phyloP scores from a whole-genome alignment of 805 yeast species.

The Teunomyces stri region DNA sequence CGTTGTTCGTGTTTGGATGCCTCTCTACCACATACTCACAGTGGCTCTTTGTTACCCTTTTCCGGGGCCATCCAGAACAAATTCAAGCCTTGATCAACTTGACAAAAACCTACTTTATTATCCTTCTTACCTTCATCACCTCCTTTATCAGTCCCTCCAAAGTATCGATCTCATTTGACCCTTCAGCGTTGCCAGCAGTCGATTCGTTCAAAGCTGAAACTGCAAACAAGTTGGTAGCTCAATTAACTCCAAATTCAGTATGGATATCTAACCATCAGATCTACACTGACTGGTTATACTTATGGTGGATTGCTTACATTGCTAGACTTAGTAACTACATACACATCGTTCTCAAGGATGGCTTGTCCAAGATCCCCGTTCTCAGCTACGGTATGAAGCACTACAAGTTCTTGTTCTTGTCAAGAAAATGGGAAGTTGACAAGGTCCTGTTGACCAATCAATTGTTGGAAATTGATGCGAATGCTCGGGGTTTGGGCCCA shows the following conservation, averaged over 20 bases:
- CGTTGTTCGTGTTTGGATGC: slow-evolving; percentile 23
- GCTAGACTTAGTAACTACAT: slow-evolving; percentile 63
- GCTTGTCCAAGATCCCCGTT: slow-evolving; percentile 67
- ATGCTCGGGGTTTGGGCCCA: slow-evolving; percentile 57
- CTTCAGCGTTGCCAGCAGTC: slow-evolving; percentile 13
- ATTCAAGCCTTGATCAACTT: slow-evolving; percentile 44
- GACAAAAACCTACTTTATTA: slow-evolving; percentile 60
- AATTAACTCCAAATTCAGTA: slow-evolving; percentile 47
- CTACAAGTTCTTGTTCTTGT: slow-evolving; percentile 73
- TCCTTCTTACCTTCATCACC: slow-evolving; percentile 50
- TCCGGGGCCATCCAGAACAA: slow-evolving; percentile 27
- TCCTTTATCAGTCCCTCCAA: slow-evolving; percentile 51
- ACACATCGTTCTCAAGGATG: slow-evolving; percentile 71
- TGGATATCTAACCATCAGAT: slow-evolving; percentile 90
- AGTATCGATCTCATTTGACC: slow-evolving; percentile 50
- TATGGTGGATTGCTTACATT: slow-evolving; percentile 84
- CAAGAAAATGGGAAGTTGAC: slow-evolving; percentile 86
- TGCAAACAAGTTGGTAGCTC: slow-evolving; percentile 5
- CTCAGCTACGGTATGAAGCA: slow-evolving; percentile 84
- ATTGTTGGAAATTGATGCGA: slow-evolving; percentile 56
- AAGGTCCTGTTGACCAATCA: slow-evolving; percentile 54
- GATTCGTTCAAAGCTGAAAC: slow-evolving; percentile 7
- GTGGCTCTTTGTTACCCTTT: slow-evolving; percentile 30
- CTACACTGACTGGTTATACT: slow-evolving; percentile 87
- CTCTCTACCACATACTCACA: slow-evolving; percentile 50